Evolutionary conservation across 768 basidiomycete species (phyloP).

Genomic region (Mycena leptocephala): DNA sequence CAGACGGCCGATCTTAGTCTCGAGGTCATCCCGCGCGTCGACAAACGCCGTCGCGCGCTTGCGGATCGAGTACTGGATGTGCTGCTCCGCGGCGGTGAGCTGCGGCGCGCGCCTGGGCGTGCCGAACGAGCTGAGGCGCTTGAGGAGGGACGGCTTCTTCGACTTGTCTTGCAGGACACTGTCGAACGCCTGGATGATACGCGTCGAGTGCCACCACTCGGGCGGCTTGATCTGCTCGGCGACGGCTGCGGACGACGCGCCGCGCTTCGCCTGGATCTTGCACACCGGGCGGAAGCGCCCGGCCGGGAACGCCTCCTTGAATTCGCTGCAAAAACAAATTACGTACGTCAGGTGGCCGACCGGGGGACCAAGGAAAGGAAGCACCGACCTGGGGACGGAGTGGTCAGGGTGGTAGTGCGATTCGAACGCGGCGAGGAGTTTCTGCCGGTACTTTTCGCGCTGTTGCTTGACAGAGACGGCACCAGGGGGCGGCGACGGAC

Average conservation of each 20-base stretch:
- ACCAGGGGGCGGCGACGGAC: constrained; percentile 84
- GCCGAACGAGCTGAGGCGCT: constrained; percentile 87
- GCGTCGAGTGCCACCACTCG: constrained; percentile 95
- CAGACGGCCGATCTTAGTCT: constrained; percentile 93
- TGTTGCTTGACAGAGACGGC: constrained; percentile 85
- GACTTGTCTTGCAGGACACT: constrained; percentile 90
- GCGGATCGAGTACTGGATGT: constrained; percentile 90
- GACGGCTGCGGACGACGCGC: constrained; percentile 84
- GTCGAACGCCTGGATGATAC: constrained; percentile 93
- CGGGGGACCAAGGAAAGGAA: neutral
- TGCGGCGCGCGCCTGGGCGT: constrained; percentile 79
- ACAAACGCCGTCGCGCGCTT: constrained; percentile 96
- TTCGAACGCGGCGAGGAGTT: constrained; percentile 85
- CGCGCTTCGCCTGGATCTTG: constrained; percentile 90
- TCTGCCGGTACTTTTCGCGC: constrained; percentile 85
- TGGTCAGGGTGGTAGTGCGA: constrained; percentile 93
- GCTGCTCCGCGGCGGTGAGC: constrained; percentile 86
- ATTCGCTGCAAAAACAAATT: constrained; percentile 71
- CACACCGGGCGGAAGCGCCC: constrained; percentile 93
- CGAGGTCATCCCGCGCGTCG: constrained; percentile 93
- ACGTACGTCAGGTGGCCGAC: constrained; percentile 17
- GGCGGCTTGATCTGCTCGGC: constrained; percentile 94
- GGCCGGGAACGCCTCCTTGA: constrained; percentile 96
- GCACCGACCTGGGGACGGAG: constrained; percentile 76
- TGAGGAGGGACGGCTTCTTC: constrained; percentile 91